These are phyloP conservation scores for Mortierella sp. DNA, from an alignment of 371 early-diverging fungal genomes.

Conservation along the genomic window DNA sequence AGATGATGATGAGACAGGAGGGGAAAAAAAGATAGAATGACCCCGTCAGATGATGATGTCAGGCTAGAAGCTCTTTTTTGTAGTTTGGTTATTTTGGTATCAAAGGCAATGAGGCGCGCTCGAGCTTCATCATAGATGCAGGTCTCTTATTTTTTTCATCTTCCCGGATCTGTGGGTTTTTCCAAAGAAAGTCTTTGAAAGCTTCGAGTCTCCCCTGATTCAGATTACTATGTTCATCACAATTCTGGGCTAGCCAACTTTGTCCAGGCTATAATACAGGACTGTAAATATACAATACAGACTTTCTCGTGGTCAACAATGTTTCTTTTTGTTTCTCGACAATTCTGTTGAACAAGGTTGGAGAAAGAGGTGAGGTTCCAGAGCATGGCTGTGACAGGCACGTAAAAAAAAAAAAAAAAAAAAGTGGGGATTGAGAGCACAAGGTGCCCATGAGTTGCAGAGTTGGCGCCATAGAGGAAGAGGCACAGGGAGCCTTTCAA, in stretches of 20 bases:
- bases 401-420: too few species aligned
- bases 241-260: too few species aligned
- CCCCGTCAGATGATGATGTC: too few species aligned
- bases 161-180: too few species aligned
- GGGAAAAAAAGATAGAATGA: not conserved
- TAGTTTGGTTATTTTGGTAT: too few species aligned
- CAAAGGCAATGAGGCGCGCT: too few species aligned
- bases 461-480: not conserved
- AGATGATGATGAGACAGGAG: not conserved
- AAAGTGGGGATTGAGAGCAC: not conserved
- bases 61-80: too few species aligned
- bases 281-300: too few species aligned
- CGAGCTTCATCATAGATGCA: too few species aligned
- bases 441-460: not conserved
- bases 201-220: slow-evolving; percentile 7
- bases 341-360: not conserved
- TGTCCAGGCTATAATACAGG: too few species aligned
- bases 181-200: not conserved
- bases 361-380: not conserved
- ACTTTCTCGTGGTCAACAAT: too few species aligned
- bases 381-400: not conserved
- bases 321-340: not conserved
- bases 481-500: not conserved
- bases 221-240: not conserved
- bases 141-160: too few species aligned